phyloP scores from a whole-genome alignment of 2,329 filamentous ascomycete genomes.

The Microcyclospora pomicola region DNA sequence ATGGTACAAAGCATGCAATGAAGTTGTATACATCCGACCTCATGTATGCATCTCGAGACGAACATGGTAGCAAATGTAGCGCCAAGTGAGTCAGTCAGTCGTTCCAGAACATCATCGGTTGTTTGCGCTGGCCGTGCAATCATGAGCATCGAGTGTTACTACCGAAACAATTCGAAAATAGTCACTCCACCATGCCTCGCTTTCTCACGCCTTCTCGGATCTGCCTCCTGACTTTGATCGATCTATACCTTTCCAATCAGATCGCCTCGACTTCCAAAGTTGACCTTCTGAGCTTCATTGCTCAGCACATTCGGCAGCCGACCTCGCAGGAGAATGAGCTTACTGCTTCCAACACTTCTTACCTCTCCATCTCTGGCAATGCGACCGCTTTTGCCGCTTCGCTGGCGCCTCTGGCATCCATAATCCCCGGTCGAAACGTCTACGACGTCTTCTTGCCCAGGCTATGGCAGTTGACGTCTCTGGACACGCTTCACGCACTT shows the following conservation, averaged over 20 bases:
- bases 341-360: conserved; percentile 6
- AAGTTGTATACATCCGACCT: no score
- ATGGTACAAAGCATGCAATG: no score
- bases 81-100: no score
- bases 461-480: conserved; percentile 71
- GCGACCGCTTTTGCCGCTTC: conserved; percentile 23
- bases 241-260: conserved; percentile 47
- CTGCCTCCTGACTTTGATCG: conserved; percentile 63
- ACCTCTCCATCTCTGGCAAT: conserved; percentile 14
- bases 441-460: conserved; percentile 74
- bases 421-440: conserved; percentile 61
- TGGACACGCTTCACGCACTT: conserved; percentile 59
- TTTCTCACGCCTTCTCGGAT: conserved; percentile 85
- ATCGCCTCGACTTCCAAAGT: conserved; percentile 32
- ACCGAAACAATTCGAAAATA: no score
- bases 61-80: no score
- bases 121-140: no score
- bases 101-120: no score
- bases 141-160: no score
- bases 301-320: conserved; percentile 43
- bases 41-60: no score
- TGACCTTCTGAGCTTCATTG: conserved; percentile 64
- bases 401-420: conserved; percentile 17
- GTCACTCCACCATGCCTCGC: conserved; percentile 46
- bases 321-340: conserved; percentile 6